A percentile compares a stretch with the other conserved stretches of the same genome.
These are phyloP conservation scores for Podospora australis DNA, from an alignment of 495 filamentous ascomycete genomes.

Conservation along the genomic window DNA sequence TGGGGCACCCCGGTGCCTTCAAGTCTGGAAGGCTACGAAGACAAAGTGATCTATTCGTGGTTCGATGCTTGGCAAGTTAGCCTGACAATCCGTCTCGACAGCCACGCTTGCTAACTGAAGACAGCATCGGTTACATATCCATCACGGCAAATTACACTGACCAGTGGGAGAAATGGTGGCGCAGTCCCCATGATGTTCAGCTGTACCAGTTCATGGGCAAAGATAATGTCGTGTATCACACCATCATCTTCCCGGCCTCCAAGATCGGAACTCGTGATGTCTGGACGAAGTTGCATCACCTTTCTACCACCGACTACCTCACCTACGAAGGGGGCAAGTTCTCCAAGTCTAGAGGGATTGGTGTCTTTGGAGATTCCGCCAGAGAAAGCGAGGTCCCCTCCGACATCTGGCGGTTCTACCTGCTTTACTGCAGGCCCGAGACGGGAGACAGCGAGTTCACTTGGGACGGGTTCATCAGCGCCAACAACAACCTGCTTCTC, in stretches of 20 bases:
- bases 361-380: constrained; percentile 81
- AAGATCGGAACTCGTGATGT: constrained; percentile 74
- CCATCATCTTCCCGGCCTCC: constrained; percentile 78
- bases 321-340: constrained; percentile 93
- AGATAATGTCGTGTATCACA: constrained; percentile 85
- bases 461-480: constrained; percentile 68
- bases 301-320: constrained; percentile 85
- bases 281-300: constrained; percentile 83
- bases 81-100: not conserved
- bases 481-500: constrained; percentile 81
- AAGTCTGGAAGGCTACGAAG: constrained; percentile 49
- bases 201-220: constrained; percentile 95
- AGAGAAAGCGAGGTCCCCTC: constrained; percentile 72
- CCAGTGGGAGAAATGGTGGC: constrained; percentile 90
- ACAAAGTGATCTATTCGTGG: constrained; percentile 90
- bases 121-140: constrained; percentile 79
- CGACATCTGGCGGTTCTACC: constrained; percentile 88
- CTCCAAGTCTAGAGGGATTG: constrained; percentile 76
- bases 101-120: not conserved
- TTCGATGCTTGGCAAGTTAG: constrained; percentile 66
- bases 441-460: constrained; percentile 79
- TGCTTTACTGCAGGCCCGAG: constrained; percentile 77
- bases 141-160: constrained; percentile 88
- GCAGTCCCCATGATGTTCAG: constrained; percentile 72
- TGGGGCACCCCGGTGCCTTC: constrained; percentile 62